A percentile compares a stretch with the other conserved stretches of the same genome.
phyloP scores from a whole-genome alignment of 345 rosid species.

The Ricinus communis region DNA sequence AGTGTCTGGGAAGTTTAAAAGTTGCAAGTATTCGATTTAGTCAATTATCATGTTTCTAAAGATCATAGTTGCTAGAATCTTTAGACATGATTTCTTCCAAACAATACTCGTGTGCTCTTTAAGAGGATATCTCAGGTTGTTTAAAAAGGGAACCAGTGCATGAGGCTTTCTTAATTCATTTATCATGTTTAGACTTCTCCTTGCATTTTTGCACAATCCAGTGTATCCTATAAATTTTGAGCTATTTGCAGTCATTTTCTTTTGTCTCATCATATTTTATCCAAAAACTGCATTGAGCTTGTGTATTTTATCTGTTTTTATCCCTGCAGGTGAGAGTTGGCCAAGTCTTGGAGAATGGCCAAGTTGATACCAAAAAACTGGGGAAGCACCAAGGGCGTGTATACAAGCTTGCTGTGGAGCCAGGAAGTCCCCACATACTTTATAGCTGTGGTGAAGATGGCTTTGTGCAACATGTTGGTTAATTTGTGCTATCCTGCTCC shows the following conservation, averaged over 20 bases:
- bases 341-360: constrained; percentile 44
- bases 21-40: no score
- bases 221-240: neutral
- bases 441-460: constrained; percentile 74
- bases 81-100: no score
- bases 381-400: constrained; percentile 54
- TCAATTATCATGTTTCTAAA: no score
- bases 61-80: no score
- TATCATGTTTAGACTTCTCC: no score
- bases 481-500: constrained; percentile 1
- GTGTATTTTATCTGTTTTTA: neutral
- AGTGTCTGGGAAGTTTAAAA: no score
- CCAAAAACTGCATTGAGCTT: neutral
- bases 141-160: no score
- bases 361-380: constrained; percentile 44
- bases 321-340: constrained; percentile 53
- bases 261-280: neutral
- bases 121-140: no score
- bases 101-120: no score
- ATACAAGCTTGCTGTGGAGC: constrained; percentile 58
- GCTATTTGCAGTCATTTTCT: neutral
- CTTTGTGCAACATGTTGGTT: constrained; percentile 59
- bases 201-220: no score
- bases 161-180: no score
- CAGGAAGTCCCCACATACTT: constrained; percentile 55